Evolutionary conservation across 1,284 basidiomycete species (phyloP), one percentile per base, ranked within the genome.

Genomic region (Thecaphora frezii): DNA sequence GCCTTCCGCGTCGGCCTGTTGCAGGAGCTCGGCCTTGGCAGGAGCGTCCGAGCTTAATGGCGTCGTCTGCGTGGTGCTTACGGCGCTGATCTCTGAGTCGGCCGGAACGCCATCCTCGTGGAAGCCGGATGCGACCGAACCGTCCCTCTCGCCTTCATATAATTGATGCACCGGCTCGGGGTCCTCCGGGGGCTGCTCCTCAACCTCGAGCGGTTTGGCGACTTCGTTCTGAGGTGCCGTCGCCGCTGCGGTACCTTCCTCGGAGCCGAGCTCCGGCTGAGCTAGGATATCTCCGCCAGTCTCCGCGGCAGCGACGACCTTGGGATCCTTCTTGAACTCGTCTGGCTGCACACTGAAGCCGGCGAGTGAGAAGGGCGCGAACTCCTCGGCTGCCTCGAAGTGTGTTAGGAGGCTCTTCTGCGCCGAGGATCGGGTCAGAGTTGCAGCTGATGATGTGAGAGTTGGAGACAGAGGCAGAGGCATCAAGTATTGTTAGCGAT

Each of bases 61-160:
- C 18, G 69, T 66, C 5, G 66, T 67, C n/a, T 60, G 51, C 2
- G 50, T 50, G 12, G 72, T 73, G 58, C 71, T 74, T 19, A 44
- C 49, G 8, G 58, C 48, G 47, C 70, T 73, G 12, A 53, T 49
- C 43, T 66, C 66, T 1, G 71, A 69, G 16, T 50, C 57, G 28
- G 58, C 54, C 2, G 53, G 47, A 8, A 42, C 38, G 16, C 4
- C 33, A 14, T 36, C 33, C 5, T 36, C 33, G 12, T 36, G 21
- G 22, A 14, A 16, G 42, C n/a, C 42, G 3, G 21, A 16, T 3
- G 21, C 42, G 42, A 13, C 18, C 4, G 24, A 22, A 5, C 22
- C 40, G 12, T 24, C 21, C 4, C 5, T 14, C 33, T 36, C 33
- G n/a, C n/a, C n/a, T n/a, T n/a, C n/a, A n/a, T n/a, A n/a, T n/a